These are phyloP conservation scores for Nicotiana tabacum DNA, from an alignment of 257 asterid genomes.

Conservation along the genomic window DNA sequence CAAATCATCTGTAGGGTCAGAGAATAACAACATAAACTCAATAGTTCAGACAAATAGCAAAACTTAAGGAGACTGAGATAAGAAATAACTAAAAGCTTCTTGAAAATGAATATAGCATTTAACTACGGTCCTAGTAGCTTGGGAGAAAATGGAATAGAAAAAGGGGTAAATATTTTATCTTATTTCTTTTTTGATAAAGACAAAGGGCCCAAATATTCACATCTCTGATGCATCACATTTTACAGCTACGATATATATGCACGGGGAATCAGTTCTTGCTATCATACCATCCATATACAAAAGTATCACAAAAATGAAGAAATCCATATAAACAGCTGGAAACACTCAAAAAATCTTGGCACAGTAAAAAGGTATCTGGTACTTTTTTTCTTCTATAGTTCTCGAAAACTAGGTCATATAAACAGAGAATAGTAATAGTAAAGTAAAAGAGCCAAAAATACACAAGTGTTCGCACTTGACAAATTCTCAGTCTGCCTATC, in stretches of 20 bases:
- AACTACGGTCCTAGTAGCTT: neutral
- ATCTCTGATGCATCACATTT: neutral
- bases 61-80: neutral
- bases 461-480: neutral
- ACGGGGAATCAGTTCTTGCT: neutral
- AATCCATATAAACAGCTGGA: neutral
- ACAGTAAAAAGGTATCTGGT: neutral
- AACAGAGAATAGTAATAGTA: neutral
- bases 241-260: neutral
- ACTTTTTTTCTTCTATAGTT: neutral
- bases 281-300: neutral
- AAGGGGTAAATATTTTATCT: neutral
- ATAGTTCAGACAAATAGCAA: neutral
- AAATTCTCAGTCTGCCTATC: neutral
- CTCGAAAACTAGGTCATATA: neutral
- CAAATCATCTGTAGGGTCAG: conserved; percentile 2
- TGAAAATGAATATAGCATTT: neutral
- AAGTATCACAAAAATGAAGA: neutral
- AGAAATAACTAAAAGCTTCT: neutral
- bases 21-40: neutral
- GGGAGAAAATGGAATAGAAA: neutral
- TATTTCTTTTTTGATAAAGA: neutral
- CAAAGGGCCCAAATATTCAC: neutral
- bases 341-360: neutral
- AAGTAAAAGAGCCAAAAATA: neutral